Evolutionary conservation across 805 yeast genomes (phyloP).

Genomic region (Kodamaea hsintzibuensis): DNA sequence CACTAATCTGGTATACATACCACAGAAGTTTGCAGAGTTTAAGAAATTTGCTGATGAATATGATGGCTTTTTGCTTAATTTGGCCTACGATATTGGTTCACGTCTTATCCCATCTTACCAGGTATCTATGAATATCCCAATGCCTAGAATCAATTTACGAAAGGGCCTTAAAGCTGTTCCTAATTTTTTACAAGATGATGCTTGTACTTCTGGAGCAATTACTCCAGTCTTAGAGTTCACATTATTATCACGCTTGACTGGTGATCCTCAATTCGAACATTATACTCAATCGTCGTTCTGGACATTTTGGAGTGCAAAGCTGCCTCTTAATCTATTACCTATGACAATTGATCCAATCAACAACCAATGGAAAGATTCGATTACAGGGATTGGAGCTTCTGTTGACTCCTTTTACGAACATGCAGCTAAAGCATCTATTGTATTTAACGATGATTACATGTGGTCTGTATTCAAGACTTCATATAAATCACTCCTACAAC

Average conservation of each 20-base stretch:
- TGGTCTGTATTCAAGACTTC: constrained; percentile 56
- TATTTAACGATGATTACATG: constrained; percentile 64
- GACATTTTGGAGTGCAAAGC: constrained; percentile 68
- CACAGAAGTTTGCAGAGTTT: constrained; percentile 34
- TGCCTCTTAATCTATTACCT: constrained; percentile 66
- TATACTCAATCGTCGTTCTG: constrained; percentile 63
- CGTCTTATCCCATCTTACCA: constrained; percentile 70
- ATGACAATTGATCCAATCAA: constrained; percentile 68
- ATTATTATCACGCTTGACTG: constrained; percentile 70
- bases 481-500: constrained; percentile 53
- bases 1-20: constrained; percentile 9
- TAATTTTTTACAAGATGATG: constrained; percentile 51
- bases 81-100: constrained; percentile 77
- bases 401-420: constrained; percentile 90
- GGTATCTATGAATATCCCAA: constrained; percentile 65
- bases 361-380: constrained; percentile 55
- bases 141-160: constrained; percentile 73
- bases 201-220: constrained; percentile 87
- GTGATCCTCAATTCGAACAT: constrained; percentile 68
- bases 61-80: constrained; percentile 66
- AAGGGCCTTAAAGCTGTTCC: constrained; percentile 53
- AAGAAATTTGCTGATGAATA: constrained; percentile 40
- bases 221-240: constrained; percentile 82
- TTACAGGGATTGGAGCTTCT: constrained; percentile 88
- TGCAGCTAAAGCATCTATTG: constrained; percentile 71